A percentile compares a stretch with the other conserved stretches of the same genome.
These are phyloP conservation scores for Bathelium albidoporum DNA, from an alignment of 495 filamentous ascomycete species.

Conservation along the genomic window DNA sequence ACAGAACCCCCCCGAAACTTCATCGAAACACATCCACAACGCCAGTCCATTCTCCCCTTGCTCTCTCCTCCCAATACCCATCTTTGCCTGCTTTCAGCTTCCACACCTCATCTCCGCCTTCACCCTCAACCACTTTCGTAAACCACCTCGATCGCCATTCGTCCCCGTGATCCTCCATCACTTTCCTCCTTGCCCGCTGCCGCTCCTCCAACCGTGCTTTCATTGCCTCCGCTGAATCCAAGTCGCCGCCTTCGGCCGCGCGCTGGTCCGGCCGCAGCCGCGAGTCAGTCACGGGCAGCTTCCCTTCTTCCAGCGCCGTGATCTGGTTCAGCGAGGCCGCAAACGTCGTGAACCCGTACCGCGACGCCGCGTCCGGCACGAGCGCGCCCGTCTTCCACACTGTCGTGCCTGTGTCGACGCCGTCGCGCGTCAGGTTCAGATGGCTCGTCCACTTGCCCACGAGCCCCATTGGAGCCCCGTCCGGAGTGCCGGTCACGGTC, in stretches of 20 bases:
- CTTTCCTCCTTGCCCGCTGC: constrained; percentile 64
- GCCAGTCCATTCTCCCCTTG: constrained; percentile 55
- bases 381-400: constrained; percentile 71
- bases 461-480: constrained; percentile 48
- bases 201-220: constrained; percentile 78
- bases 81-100: constrained; percentile 67
- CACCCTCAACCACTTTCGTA: constrained; percentile 41
- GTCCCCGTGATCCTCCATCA: constrained; percentile 63
- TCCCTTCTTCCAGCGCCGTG: constrained; percentile 62
- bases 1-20: background rate
- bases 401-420: constrained; percentile 39
- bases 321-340: constrained; percentile 82
- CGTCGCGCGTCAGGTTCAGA: constrained; percentile 48
- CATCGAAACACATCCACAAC: constrained; percentile 58
- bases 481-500: constrained; percentile 47
- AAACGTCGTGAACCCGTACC: constrained; percentile 81
- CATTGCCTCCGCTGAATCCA: constrained; percentile 74
- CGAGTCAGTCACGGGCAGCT: constrained; percentile 69
- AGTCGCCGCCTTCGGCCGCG: constrained; percentile 68
- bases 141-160: constrained; percentile 76
- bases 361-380: constrained; percentile 60
- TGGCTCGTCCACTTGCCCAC: constrained; percentile 74
- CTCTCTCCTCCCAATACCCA: constrained; percentile 85
- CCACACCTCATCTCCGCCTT: constrained; percentile 63
- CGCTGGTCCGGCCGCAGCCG: constrained; percentile 84